Percentiles rank a stretch among this genome's conserved stretches.
These are phyloP conservation scores for Themeda triandra DNA, from an alignment of 176 grass and related monocot species.

Conservation along the genomic window DNA sequence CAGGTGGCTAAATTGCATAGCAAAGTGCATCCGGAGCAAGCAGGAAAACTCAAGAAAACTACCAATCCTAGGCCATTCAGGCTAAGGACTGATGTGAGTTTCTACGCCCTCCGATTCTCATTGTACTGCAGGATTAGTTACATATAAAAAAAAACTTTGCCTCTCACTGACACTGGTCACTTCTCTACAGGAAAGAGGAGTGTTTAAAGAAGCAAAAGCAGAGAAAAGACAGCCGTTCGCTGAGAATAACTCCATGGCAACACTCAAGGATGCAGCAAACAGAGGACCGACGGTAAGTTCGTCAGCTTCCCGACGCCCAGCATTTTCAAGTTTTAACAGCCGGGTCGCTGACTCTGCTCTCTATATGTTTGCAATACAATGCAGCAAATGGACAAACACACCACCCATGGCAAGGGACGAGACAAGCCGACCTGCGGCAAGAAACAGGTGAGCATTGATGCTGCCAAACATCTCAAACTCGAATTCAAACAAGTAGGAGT, in stretches of 20 bases:
- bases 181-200: conserved; percentile 59
- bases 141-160: not conserved
- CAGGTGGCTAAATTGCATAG: conserved; percentile 43
- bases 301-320: not conserved
- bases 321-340: not conserved
- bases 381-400: conserved; percentile 30
- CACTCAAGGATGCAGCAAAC: conserved; percentile 17
- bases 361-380: conserved; percentile 9
- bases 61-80: conserved; percentile 89
- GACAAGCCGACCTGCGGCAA: conserved; percentile 21
- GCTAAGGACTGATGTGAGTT: conserved; percentile 85
- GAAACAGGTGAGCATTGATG: conserved; percentile 31
- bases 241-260: conserved; percentile 27
- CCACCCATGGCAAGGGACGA: conserved; percentile 28
- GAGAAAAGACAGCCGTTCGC: conserved; percentile 43
- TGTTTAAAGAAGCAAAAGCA: conserved; percentile 75
- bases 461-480: not conserved
- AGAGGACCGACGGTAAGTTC: conserved; percentile 14
- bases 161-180: conserved; percentile 20
- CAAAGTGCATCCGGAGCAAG: conserved; percentile 42
- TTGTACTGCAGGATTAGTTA: not conserved
- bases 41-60: conserved; percentile 63
- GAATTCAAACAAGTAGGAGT: not conserved
- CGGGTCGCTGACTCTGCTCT: not conserved
- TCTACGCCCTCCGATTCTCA: not conserved